Evolutionary conservation across 768 basidiomycete genomes (phyloP), one percentile per base, ranked within the genome.

Genomic region (Clitopilus hobsonii): DNA sequence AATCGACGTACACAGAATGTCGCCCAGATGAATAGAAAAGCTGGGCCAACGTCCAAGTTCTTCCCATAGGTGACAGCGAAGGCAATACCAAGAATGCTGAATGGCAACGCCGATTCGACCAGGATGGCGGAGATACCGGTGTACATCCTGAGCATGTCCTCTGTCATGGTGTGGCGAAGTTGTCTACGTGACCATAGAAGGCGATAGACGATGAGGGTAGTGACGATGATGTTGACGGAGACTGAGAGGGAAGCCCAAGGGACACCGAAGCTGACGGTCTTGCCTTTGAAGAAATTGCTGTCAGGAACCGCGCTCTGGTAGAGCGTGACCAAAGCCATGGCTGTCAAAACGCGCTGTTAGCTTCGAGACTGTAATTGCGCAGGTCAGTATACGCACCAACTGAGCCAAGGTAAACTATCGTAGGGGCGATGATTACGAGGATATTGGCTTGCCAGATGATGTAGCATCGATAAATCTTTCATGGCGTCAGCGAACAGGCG

Each of bases 241-340:
- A 79, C 71, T 10, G 74, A 71, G 47, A 74, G 65, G 20, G 71
- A 62, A 52, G 71, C 73, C 65, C 74, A 79, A 6, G 74, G 70
- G 6, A 68, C 63, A 24, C 71, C 74, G 54, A 75, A 74, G 61
- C 69, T 65, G 54, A 72, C 64, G 5, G 71, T 58, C 52, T 66
- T 65, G 5, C 73, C 73, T 20, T 62, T 60, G 61, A 76, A 75
- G 64, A 76, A 72, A 61, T 71, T 67, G 4, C 70, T 72, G n/a
- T 69, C 67, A 0, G 76, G 76, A 38, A 61, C 63, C 28, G 71
- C 75, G 24, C 71, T 67, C 38, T 67, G 53, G 47, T 74, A 66
- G n/a, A 79, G 64, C 23, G 71, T 64, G 16, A 74, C 68, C 60
- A 79, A 69, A n/a, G 70, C 69, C 56, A 76, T 58, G 5, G 69